Evolutionary conservation across 1,139 yeast genomes (phyloP), one percentile per base, ranked within the genome.

Genomic region (Saccharomyces hybrid): DNA sequence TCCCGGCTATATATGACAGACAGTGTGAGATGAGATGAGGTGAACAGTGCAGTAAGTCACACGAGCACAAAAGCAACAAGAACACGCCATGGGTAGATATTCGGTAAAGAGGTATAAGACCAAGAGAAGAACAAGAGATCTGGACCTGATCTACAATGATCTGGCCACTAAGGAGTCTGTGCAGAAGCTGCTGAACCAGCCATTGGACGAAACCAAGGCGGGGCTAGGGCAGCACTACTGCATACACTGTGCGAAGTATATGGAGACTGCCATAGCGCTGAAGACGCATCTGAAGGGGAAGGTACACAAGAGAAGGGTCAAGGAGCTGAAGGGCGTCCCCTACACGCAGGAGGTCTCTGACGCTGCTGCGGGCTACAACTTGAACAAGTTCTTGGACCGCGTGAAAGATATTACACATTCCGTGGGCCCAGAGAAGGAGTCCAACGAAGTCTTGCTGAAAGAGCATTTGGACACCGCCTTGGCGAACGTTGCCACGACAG

Each of bases 191-290:
- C 80, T 86, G 68, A 82, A 88, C 68, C 98, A 91, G 72, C 87
- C 89, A 11, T 72, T 88, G 55, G 97, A 93, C 71, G 98, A 91
- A 73, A 83, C 83, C 52, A 86, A 86, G 68, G 93, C 97, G 0
- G 99, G 99, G 3, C 74, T 93, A 62, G 99, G 97, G 16, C 98
- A 93, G 73, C 86, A 83, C 72, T 93, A 89, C 71, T 93, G 98
- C 72, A 79, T 93, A 55, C 96, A 90, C 62, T 93, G 99, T 77
- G 96, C 96, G 53, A 88, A 86, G 71, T 89, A 93, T 71, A 89
- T 83, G 67, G 97, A 91, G 68, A 84, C 84, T 57, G 91, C 86
- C 54, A 70, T 73, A 47, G 87, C 96, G 12, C 76, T 88, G 58
- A 82, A 82, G 60, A 78, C 84, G 27, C 99, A 93, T 73, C 74